phyloP scores from a whole-genome alignment of 495 filamentous ascomycete genomes.

The Hyaloscypha bicolor region DNA sequence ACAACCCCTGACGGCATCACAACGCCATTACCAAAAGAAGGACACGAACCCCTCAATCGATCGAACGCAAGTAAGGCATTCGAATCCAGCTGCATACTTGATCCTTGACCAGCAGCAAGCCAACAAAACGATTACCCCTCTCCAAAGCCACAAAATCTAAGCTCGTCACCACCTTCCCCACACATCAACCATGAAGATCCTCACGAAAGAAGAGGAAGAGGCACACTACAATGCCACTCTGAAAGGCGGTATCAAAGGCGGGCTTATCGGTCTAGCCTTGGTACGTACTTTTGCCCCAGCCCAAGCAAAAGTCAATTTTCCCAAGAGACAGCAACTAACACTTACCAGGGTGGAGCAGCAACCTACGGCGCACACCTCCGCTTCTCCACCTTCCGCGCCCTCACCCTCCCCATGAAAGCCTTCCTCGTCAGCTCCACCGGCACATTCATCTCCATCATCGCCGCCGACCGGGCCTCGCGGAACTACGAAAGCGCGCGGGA shows the following conservation, averaged over 20 bases:
- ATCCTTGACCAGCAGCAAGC: neutral
- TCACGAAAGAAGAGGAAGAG: constrained; percentile 89
- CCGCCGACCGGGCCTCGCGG: constrained; percentile 79
- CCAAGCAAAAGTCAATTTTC: neutral
- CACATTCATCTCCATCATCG: constrained; percentile 84
- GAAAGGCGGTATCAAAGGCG: constrained; percentile 75
- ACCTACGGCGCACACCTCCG: constrained; percentile 62
- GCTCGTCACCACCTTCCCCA: neutral
- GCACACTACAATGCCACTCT: constrained; percentile 67
- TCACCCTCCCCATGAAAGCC: constrained; percentile 83
- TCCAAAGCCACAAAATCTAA: neutral
- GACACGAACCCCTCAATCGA: neutral
- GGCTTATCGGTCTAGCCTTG: constrained; percentile 60
- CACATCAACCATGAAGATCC: constrained; percentile 73
- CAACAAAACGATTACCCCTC: neutral
- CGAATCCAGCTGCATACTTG: neutral
- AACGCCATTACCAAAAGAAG: neutral
- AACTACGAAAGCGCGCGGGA: constrained; percentile 71
- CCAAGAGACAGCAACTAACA: neutral
- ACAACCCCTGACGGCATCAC: neutral
- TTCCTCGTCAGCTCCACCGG: constrained; percentile 84
- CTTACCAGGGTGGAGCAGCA: constrained; percentile 53
- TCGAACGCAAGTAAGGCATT: neutral
- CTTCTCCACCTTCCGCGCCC: constrained; percentile 71
- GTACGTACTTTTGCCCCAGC: constrained; percentile 34